These are phyloP conservation scores for Candida patagonica DNA, from an alignment of 805 yeast genomes.

Conservation along the genomic window DNA sequence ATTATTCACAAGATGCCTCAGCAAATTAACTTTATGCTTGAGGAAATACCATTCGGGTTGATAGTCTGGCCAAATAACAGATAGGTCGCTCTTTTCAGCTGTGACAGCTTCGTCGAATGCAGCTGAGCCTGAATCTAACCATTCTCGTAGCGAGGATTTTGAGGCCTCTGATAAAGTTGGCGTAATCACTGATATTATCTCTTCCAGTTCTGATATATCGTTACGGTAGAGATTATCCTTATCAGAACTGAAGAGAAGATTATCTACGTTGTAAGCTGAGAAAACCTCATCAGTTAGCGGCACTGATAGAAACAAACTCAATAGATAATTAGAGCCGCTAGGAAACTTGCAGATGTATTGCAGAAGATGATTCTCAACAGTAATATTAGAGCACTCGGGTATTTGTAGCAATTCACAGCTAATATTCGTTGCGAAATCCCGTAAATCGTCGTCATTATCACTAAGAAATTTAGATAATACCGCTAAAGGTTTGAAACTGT, in stretches of 20 bases:
- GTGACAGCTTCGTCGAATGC: background rate
- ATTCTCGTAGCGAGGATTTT: background rate
- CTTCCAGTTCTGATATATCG: conserved; percentile 27
- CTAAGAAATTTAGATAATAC: conserved; percentile 18
- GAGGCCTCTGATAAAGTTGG: background rate
- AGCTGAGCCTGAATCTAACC: conserved; percentile 5
- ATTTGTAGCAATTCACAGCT: conserved; percentile 28
- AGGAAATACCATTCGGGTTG: conserved; percentile 3
- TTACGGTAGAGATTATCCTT: conserved; percentile 58
- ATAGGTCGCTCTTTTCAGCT: background rate
- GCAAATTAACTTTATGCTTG: conserved; percentile 1
- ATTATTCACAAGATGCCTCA: background rate
- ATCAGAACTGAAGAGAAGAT: conserved; percentile 55
- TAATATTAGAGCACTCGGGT: conserved; percentile 27
- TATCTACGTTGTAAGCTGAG: conserved; percentile 20
- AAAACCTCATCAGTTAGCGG: conserved; percentile 16
- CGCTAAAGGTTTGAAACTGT: conserved; percentile 6
- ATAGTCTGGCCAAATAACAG: conserved; percentile 2
- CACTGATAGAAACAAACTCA: background rate
- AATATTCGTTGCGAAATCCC: conserved; percentile 39
- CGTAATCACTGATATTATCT: conserved; percentile 4
- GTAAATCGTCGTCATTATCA: conserved; percentile 62
- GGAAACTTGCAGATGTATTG: background rate
- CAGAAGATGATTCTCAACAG: conserved; percentile 20
- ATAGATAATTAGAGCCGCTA: background rate